phyloP scores from a whole-genome alignment of 2,329 filamentous ascomycete genomes.

The Aureobasidium subglaciale region DNA sequence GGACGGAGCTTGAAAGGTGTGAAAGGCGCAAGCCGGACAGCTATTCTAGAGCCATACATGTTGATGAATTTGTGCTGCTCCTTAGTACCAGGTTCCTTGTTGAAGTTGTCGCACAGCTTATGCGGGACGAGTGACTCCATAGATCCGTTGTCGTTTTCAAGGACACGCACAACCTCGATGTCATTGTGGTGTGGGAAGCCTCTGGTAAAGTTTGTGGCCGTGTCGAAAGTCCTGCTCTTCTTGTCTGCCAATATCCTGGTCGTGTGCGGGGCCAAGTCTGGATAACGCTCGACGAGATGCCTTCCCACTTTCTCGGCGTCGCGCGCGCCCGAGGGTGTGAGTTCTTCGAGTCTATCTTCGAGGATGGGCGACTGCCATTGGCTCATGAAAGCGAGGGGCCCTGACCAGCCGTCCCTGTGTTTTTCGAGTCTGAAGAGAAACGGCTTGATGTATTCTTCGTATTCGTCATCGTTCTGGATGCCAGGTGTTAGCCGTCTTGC shows the following conservation, averaged over 20 bases:
- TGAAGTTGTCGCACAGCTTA: conserved; percentile 30
- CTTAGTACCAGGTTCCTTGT: conserved; percentile 27
- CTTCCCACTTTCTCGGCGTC: conserved; percentile 17
- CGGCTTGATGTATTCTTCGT: conserved; percentile 50
- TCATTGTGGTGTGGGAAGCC: conserved; percentile 24
- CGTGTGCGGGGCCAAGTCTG: conserved; percentile 12
- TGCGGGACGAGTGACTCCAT: conserved; percentile 23
- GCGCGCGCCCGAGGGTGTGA: conserved; percentile 17
- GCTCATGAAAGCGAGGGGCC: conserved; percentile 15
- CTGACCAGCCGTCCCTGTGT: conserved; percentile 15
- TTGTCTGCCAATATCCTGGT: conserved; percentile 20
- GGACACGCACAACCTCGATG: conserved; percentile 29
- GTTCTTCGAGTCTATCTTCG: conserved; percentile 16
- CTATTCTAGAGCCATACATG: conserved; percentile 24
- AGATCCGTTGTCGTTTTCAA: conserved; percentile 13
- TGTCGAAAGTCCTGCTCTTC: conserved; percentile 31
- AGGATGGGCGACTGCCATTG: conserved; percentile 17
- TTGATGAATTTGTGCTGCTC: conserved; percentile 27
- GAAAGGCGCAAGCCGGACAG: conserved; percentile 20
- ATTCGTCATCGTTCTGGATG: conserved; percentile 49
- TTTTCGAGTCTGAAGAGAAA: conserved; percentile 36
- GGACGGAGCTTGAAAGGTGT: conserved; percentile 15
- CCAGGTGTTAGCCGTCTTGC: background rate
- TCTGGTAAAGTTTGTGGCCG: conserved; percentile 26
- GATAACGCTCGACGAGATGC: conserved; percentile 17